These are phyloP conservation scores for Dissoconium aciculare DNA, from an alignment of 2,329 filamentous ascomycete genomes.

Conservation along the genomic window DNA sequence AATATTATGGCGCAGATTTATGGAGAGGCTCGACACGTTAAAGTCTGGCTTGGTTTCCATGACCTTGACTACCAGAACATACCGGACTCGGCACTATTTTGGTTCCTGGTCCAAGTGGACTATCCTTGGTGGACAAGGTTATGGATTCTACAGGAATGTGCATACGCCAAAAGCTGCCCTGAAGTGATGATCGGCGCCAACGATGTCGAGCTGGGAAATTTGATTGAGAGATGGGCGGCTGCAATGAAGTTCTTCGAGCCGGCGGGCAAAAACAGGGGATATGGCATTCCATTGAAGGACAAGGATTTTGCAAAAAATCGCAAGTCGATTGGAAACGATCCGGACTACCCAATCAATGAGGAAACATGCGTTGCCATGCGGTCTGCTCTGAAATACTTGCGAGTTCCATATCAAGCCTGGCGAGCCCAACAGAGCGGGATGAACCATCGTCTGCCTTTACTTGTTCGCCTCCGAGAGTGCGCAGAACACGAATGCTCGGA, in stretches of 20 bases:
- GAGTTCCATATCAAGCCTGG: neutral
- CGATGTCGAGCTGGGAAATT: neutral
- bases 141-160: constrained; percentile 1
- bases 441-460: neutral
- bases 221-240: neutral
- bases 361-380: too few species aligned
- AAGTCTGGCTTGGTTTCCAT: constrained; percentile 4
- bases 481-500: neutral
- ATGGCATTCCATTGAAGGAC: too few species aligned
- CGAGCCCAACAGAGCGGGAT: neutral
- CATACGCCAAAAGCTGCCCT: neutral
- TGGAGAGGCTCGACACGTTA: neutral
- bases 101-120: neutral
- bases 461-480: neutral
- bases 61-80: constrained; percentile 2
- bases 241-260: too few species aligned
- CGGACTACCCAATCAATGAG: too few species aligned
- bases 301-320: too few species aligned
- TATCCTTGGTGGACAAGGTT: neutral
- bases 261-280: too few species aligned
- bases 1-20: constrained; percentile 3
- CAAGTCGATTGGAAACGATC: too few species aligned
- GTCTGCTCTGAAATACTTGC: too few species aligned
- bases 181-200: neutral
- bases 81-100: neutral